Percentiles rank a stretch among this genome's conserved stretches.
These are phyloP conservation scores for Schizochytrium sp. DNA, from an alignment of 108 stramenopile species.

Conservation along the genomic window DNA sequence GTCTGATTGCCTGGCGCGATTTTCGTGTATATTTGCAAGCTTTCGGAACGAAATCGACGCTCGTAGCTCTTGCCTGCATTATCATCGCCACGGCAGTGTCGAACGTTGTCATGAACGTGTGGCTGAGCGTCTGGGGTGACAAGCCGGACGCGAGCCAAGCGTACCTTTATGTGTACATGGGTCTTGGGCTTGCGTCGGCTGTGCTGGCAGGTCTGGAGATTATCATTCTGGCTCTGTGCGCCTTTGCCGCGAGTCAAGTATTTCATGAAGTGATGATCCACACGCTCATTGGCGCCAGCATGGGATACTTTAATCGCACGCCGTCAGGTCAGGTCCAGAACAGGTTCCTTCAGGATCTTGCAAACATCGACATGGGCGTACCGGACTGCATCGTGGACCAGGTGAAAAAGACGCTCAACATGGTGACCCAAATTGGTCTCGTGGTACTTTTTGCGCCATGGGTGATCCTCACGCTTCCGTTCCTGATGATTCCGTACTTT, in stretches of 20 bases:
- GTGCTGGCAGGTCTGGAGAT: neutral
- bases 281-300: constrained; percentile 67
- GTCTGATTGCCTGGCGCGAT: neutral
- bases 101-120: neutral
- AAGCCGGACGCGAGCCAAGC: neutral
- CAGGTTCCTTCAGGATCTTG: constrained; percentile 37
- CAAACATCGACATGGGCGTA: neutral
- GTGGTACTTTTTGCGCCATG: constrained; percentile 5
- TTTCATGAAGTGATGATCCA: constrained; percentile 70
- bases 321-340: constrained; percentile 78
- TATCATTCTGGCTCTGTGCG: neutral
- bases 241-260: constrained; percentile 52
- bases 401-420: constrained; percentile 55
- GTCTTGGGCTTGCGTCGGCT: neutral
- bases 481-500: neutral
- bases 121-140: constrained; percentile 17
- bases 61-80: neutral
- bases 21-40: neutral
- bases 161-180: neutral
- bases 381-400: constrained; percentile 63
- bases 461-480: neutral
- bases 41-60: neutral
- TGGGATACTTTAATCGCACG: constrained; percentile 79
- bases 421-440: constrained; percentile 27
- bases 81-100: neutral